These are phyloP conservation scores for Haematococcus lacustris DNA, from an alignment of 139 green algal species.

Conservation along the genomic window DNA sequence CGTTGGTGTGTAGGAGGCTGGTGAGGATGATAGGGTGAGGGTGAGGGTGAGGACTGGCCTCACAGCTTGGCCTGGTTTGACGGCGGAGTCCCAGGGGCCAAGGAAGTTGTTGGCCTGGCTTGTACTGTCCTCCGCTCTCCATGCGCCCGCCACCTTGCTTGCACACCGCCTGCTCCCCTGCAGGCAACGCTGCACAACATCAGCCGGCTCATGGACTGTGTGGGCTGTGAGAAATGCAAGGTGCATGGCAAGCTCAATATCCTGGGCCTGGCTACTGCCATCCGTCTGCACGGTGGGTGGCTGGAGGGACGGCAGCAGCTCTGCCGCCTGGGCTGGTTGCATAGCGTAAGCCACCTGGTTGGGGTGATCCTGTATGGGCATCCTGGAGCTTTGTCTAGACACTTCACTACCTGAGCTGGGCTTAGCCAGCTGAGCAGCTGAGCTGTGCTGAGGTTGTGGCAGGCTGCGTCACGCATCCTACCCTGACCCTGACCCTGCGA, in stretches of 20 bases:
- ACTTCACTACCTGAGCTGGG: background rate
- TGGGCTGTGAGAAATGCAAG: constrained; percentile 96
- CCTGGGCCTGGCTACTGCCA: constrained; percentile 78
- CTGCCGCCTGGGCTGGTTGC: background rate
- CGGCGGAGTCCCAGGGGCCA: too few relatives aligned
- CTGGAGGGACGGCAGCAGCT: background rate
- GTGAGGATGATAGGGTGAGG: too few relatives aligned
- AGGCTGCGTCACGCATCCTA: too few relatives aligned
- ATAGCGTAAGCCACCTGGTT: background rate
- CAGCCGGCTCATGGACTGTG: constrained; percentile 90
- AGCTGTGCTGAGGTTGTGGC: background rate
- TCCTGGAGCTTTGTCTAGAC: background rate
- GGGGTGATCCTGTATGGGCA: background rate
- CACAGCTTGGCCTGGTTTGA: too few relatives aligned
- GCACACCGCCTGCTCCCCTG: too few relatives aligned
- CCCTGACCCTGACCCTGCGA: too few relatives aligned
- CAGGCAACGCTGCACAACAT: constrained; percentile 80
- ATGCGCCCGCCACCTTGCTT: too few relatives aligned
- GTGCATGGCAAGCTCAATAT: constrained; percentile 88
- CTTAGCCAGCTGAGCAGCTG: background rate
- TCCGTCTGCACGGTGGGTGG: constrained; percentile 65
- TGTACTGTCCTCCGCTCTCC: too few relatives aligned
- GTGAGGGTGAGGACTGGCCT: too few relatives aligned
- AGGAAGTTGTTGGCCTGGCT: background rate
- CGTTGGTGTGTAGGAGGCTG: too few relatives aligned